Evolutionary conservation across 75 land plant genomes (phyloP), one percentile per base, ranked within the genome.

Genomic region (Ceratopteris richardii): DNA sequence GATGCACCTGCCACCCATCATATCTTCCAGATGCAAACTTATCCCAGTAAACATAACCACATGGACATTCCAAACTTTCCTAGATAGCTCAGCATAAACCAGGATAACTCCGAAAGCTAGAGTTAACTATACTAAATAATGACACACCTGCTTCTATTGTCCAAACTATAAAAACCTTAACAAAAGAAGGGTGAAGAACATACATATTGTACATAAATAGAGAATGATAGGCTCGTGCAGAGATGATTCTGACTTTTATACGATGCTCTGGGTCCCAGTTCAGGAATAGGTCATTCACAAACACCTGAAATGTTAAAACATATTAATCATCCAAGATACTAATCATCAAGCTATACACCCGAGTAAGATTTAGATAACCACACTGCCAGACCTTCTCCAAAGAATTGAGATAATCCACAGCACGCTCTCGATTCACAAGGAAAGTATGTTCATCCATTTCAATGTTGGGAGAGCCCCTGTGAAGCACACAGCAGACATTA

Each of bases 161-260:
- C 4, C n/a, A 46, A 46, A 46, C 12, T 3, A 46, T 5, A 2
- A 17, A 46, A 46, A 9, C 42, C 42, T 14, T 40, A n/a, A 17
- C 48, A n/a, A 3, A 20, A 20, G 21, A n/a, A 4, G n/a, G 14
- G 17, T 46, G 1, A 22, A 30, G 27, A 51, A 63, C 84, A 76
- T 79, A 93, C 98, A 93, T 93, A 84, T 93, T 93, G 72, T 93
- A 85, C 98, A 93, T 93, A 65, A 93, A 93, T 47, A 93, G 72
- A 1, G 98, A 78, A 58, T 93, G 98, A 60, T 93, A 93, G 16
- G 98, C 94, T 51, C 98, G 76, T 20, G 98, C 98, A 39, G 98
- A 93, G 31, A 93, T 85, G 31, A 93, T 93, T 22, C 98, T 56
- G 56, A 93, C 98, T 88, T 88, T 93, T 69, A 93, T 78, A 21